phyloP scores from a whole-genome alignment of 495 filamentous ascomycete species.

The Penicillium cataractarum region DNA sequence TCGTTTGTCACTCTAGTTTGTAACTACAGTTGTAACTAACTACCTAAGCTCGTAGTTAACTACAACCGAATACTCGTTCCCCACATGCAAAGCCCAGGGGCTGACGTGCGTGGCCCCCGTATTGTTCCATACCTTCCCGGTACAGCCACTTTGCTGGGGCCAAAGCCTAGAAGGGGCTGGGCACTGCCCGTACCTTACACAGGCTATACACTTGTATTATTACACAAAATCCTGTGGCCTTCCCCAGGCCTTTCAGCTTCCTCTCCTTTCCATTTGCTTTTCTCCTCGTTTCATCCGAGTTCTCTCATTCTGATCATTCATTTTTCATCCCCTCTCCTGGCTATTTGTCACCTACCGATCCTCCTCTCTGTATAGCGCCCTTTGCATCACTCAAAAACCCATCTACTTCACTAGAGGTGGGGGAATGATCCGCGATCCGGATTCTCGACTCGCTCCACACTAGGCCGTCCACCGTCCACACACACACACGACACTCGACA shows the following conservation, averaged over 20 bases:
- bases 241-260: constrained; percentile 9
- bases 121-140: constrained; percentile 9
- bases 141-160: constrained; percentile 1
- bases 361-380: not conserved
- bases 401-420: constrained; percentile 13
- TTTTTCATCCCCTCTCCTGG: not conserved
- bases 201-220: constrained; percentile 18
- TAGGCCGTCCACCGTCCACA: constrained; percentile 3
- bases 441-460: constrained; percentile 32
- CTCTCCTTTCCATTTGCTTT: constrained; percentile 8
- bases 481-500: constrained; percentile 9
- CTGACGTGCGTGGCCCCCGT: constrained; percentile 1
- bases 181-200: constrained; percentile 1
- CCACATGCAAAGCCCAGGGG: constrained; percentile 2
- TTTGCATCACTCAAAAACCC: not conserved
- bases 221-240: constrained; percentile 28
- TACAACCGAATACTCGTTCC: too few relatives aligned
- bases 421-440: constrained; percentile 34
- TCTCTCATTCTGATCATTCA: not conserved
- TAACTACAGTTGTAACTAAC: too few relatives aligned
- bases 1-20: too few relatives aligned
- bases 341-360: not conserved
- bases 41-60: too few relatives aligned
- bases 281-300: not conserved
- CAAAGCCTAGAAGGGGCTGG: constrained; percentile 15